These are phyloP conservation scores for Sporothrix schenckii DNA, from an alignment of 2,329 filamentous ascomycete genomes.

Conservation along the genomic window DNA sequence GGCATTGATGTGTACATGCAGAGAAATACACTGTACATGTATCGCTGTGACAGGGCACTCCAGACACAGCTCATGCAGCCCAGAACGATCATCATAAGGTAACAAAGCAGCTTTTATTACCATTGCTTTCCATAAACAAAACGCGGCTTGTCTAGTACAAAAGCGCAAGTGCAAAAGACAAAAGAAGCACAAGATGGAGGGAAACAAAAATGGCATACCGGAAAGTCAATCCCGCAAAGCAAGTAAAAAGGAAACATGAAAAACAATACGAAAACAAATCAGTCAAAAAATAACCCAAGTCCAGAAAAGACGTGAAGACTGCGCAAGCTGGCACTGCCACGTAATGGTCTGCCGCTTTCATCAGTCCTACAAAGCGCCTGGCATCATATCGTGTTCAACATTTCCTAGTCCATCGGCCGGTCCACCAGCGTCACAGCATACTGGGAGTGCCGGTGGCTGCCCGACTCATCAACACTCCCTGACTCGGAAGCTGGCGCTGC, in stretches of 20 bases:
- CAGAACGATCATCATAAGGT: neutral
- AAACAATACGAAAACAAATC: neutral
- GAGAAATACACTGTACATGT: neutral
- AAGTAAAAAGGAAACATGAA: neutral
- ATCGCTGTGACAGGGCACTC: neutral
- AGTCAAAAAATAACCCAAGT: neutral
- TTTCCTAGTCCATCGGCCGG: conserved; percentile 67
- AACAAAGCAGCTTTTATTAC: neutral
- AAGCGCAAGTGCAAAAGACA: neutral
- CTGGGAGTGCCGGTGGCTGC: conserved; percentile 38
- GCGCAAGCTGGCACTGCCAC: neutral
- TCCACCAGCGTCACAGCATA: conserved; percentile 70
- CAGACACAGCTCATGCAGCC: neutral
- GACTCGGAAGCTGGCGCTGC: conserved; percentile 23
- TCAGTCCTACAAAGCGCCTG: neutral
- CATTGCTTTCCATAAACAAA: neutral
- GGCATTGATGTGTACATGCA: neutral
- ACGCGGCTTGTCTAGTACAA: neutral
- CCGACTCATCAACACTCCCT: neutral
- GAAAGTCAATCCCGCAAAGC: neutral
- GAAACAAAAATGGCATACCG: neutral
- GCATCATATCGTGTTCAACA: neutral
- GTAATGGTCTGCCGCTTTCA: neutral
- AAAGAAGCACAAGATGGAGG: neutral
- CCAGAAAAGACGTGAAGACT: conserved; percentile 7